Evolutionary conservation across 768 basidiomycete species (phyloP), one percentile per base, ranked within the genome.

Genomic region (Trametes villosa): DNA sequence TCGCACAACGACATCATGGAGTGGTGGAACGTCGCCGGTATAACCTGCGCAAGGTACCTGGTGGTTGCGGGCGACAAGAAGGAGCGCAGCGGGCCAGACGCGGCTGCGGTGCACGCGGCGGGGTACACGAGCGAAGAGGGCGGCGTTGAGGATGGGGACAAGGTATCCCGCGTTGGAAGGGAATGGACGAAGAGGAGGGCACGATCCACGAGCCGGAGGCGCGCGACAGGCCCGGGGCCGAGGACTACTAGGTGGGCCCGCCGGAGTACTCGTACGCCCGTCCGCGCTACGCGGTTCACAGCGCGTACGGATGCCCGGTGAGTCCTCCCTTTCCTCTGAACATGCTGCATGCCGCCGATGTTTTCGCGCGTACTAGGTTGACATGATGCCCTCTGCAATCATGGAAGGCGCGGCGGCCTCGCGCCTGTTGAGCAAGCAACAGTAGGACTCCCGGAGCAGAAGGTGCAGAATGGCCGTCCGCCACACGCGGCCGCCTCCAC

Each of bases 1-100:
- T 90, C 87, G 59, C 86, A 91, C 65, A 96, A 98, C 64, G 96
- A 98, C 67, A 94, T 98, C 93, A 94, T 98, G 94, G 97, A 99
- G 77, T 97, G 97, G 93, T 99, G 97, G 97, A 98, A 98, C 71
- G 97, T 98, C 71, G 81, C 95, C 40, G 77, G 92, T 61, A 95
- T 96, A 93, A 78, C 96, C 40, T 96, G 94, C 68, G 94, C 95
- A 22, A 76, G 94, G 63, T 98, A 97, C 72, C 82, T 99, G 53
- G 93, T n/a, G n/a, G n/a, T 98, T 38, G 94, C 95, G 33, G 92
- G 89, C 65, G 97, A 98, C 77, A 83, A 86, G 71, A 91, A 98
- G 76, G 93, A 97, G 76, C 81, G 97, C 44, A 87, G 87, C 38
- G 97, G 96, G 2, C 94, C 94, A 0, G 90, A 98, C 29, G 92